phyloP scores from a whole-genome alignment of 139 green algal species.

The Yamagishiella unicocca region DNA sequence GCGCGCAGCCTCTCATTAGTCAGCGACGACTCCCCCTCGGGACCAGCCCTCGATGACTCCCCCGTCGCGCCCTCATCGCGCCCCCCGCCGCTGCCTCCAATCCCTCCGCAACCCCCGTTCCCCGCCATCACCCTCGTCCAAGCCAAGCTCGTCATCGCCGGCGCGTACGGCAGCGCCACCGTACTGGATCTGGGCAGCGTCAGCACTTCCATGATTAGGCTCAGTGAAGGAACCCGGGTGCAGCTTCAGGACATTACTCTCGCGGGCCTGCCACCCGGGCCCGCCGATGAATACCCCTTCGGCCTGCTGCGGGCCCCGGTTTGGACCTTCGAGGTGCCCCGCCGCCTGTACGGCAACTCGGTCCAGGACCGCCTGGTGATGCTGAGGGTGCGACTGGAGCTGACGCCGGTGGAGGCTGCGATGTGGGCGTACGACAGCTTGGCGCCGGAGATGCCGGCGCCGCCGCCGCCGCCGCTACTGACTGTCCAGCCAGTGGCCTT shows the following conservation, averaged over 20 bases:
- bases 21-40: too few relatives aligned
- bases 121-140: neutral
- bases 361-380: neutral
- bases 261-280: neutral
- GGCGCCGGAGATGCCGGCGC: neutral
- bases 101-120: neutral
- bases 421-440: neutral
- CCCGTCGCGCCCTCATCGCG: neutral
- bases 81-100: neutral
- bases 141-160: neutral
- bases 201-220: neutral
- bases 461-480: neutral
- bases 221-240: neutral
- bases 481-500: too few relatives aligned
- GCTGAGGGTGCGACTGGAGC: neutral
- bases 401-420: slow-evolving; percentile 7
- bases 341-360: neutral
- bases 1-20: neutral
- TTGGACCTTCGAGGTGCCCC: neutral
- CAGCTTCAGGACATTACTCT: neutral
- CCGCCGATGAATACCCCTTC: neutral
- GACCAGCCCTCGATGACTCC: too few relatives aligned
- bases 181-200: neutral
- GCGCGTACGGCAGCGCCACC: neutral
- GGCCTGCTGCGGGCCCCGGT: neutral